Base-by-base conservation (phyloP, 2,329 filamentous ascomycete species). In the Sporothrix inflata region DNA sequence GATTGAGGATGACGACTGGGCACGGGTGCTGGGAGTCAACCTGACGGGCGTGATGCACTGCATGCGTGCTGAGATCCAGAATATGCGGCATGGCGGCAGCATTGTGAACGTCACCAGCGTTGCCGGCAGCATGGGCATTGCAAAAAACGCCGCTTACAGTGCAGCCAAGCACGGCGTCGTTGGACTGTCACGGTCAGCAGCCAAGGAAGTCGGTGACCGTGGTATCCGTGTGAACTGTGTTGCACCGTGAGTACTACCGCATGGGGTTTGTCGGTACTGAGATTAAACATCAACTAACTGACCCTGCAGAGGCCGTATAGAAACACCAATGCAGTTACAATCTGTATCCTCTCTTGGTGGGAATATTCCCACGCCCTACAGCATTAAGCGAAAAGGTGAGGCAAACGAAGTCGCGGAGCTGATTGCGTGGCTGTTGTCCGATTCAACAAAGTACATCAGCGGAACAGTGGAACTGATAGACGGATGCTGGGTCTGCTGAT, bases 11-110 rank as follows among this genome's bases (percentile, higher is more conserved):
- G 80, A 81, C 34, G 83, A 85, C 70, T 86, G 85, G 85, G 77
- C 86, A 61, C 82, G 79, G 68, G 83, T 85, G 70, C 84, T 86
- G 47, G 80, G 79, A 6, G 80, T 86, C 60, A 86, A 86, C 72
- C 76, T 86, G 69, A 86, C 83, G 11, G 85, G 85, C 24, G 83
- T 80, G 57, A 86, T 86, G 84, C 84, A 85, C 76, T 86, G 84
- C 73, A 75, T 86, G 74, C 80, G 84, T 85, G 71, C 74, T 0
- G 24, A 76, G 72, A 49, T 76, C 42, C 66, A 47, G 12, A 73
- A 63, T 38, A 72, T 75, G 14, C 68, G 53, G 1, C 34, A 69
- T 69, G 24, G 47, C n/a, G 47, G 47, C 4, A 51, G 47, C 47
- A 51, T 51, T n/a, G 74, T 70, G 8, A 63, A 68, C n/a, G 74